Base-by-base conservation (phyloP, 371 early-diverging fungal species). In the Funneliformis caledonium region DNA sequence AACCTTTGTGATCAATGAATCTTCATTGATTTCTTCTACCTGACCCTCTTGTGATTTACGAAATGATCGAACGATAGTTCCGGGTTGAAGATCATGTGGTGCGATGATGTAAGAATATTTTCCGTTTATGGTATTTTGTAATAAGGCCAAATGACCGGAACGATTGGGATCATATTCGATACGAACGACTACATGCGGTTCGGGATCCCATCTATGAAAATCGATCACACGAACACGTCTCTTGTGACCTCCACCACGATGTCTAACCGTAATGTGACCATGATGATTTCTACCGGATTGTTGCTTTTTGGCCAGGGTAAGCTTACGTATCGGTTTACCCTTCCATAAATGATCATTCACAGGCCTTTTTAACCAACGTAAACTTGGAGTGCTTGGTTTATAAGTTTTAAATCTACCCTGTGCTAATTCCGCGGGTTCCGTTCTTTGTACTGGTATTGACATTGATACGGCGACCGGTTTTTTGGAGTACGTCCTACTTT, bases 111-210 rank as follows among this genome's bases (percentile, higher is more conserved):
- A 96, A 52, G 93, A 93, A 83, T 69, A 43, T 69, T 45, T 69
- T 79, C 92, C 93, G 33, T 93, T 94, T 47, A 88, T 87, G 67
- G 94, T 88, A 82, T 96, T 91, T 74, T 91, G 89, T 82, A 98
- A 88, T 81, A 98, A 84, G 10, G 96, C 96, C 81, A 98, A 94
- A 86, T 95, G 95, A n/a, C 94, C 97, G 50, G 93, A 93, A 67
- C 99, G 89, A 84, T 96, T 96, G 33, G 99, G 99, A 85, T 98
- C 99, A 83, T 96, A 95, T 85, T 98, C 99, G 26, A 97, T 85
- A 22, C 99, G 91, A 78, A 95, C 88, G 2, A 98, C 97, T 62
- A 91, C 89, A 81, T 96, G 96, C 7, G 89, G 85, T 1, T 97
- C 97, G 0, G 92, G 83, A 70, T 90, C 90, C 45, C 81, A 83